A percentile compares a stretch with the other conserved stretches of the same genome.
phyloP scores from a whole-genome alignment of 441 rosid genomes.

The Euphorbia schlechtendalii region DNA sequence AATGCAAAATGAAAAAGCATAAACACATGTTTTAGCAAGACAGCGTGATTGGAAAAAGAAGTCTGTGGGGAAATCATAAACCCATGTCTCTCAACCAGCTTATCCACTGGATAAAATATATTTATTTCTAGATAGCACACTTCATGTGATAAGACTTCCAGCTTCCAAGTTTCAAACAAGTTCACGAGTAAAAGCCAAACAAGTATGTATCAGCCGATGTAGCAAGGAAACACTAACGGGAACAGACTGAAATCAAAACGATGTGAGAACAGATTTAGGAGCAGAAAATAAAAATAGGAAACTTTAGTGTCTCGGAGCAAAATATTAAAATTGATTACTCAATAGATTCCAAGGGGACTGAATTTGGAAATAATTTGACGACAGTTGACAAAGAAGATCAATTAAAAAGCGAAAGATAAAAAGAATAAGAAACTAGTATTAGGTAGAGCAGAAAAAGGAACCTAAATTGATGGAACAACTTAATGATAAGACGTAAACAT shows the following conservation, averaged over 20 bases:
- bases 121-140: background rate
- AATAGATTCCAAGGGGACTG: background rate
- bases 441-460: background rate
- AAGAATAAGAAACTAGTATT: background rate
- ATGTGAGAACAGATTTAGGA: too few relatives aligned
- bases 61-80: background rate
- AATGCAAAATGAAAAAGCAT: too few relatives aligned
- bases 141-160: background rate
- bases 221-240: too few relatives aligned
- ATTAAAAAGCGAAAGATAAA: background rate
- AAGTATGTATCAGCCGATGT: too few relatives aligned
- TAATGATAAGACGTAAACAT: conserved; percentile 3
- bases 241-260: too few relatives aligned
- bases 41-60: background rate
- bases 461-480: conserved; percentile 8
- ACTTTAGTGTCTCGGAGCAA: too few relatives aligned
- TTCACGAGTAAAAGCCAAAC: too few relatives aligned
- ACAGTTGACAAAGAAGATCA: background rate
- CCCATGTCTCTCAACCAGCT: background rate
- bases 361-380: background rate
- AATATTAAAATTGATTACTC: background rate
- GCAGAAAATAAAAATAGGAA: too few relatives aligned
- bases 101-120: background rate
- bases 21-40: background rate
- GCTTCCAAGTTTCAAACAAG: background rate